Conservation (phyloP, 2,329 filamentous ascomycete species). For the Ambrosiella beaveri region DNA sequence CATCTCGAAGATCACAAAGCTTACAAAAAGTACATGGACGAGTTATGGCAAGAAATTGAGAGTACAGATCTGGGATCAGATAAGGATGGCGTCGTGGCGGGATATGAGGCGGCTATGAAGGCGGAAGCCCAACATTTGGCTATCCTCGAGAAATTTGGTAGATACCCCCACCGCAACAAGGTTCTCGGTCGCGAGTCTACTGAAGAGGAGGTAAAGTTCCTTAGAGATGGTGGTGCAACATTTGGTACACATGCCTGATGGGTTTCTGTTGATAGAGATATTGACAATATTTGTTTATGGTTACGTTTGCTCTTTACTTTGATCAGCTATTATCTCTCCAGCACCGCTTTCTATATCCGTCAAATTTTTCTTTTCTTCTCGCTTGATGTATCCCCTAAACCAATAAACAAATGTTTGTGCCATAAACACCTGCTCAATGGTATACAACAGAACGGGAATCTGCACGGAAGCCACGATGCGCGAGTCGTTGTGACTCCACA, state of each 20-base stretch:
- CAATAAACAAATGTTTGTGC: constrained; percentile 29
- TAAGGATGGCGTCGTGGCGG: constrained; percentile 15
- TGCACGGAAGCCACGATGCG: constrained; percentile 40
- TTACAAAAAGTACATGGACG: constrained; percentile 19
- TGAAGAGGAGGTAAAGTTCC: constrained; percentile 31
- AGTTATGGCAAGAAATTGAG: constrained; percentile 15
- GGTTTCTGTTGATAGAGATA: too few relatives aligned
- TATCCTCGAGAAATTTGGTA: constrained; percentile 35
- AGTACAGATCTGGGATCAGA: neutral
- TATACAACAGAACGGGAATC: constrained; percentile 46
- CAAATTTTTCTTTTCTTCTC: constrained; percentile 9
- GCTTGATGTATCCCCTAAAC: constrained; percentile 29
- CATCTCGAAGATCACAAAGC: constrained; percentile 27
- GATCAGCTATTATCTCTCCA: constrained; percentile 12
- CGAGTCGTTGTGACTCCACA: constrained; percentile 42
- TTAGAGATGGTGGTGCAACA: constrained; percentile 28
- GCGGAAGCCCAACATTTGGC: constrained; percentile 28
- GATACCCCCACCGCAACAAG: constrained; percentile 42
- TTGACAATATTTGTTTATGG: neutral
- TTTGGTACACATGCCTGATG: constrained; percentile 17
- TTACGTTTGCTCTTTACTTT: neutral
- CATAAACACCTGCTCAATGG: constrained; percentile 37
- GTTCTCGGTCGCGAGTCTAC: constrained; percentile 31
- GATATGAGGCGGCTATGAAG: constrained; percentile 1
- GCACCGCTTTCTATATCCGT: neutral